Conservation (phyloP, 2,329 filamentous ascomycete genomes). For the Penicillium sp. region DNA sequence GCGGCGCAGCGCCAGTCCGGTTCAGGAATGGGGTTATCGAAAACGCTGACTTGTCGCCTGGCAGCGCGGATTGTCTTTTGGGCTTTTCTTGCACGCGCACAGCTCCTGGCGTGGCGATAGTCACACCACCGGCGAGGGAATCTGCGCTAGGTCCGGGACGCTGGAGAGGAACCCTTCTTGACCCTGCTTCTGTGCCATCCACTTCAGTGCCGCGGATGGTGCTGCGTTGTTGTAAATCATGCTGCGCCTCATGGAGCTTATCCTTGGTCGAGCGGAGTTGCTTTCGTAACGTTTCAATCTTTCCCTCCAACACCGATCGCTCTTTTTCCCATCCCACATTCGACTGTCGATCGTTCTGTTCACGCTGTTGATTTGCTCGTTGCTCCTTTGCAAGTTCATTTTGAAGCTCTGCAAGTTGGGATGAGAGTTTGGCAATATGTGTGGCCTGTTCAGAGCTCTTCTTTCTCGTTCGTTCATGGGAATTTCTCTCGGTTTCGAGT, state of each 20-base stretch:
- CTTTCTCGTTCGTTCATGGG: slow-evolving; percentile 60
- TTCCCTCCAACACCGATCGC: slow-evolving; percentile 69
- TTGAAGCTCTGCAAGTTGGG: slow-evolving; percentile 53
- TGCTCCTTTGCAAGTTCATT: slow-evolving; percentile 56
- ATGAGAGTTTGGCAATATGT: slow-evolving; percentile 45
- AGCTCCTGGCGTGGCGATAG: slow-evolving; percentile 57
- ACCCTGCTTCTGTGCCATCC: slow-evolving; percentile 38
- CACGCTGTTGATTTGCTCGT: slow-evolving; percentile 51
- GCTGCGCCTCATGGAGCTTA: slow-evolving; percentile 69
- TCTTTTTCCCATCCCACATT: slow-evolving; percentile 64
- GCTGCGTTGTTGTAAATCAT: slow-evolving; percentile 51
- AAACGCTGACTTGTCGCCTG: slow-evolving; percentile 88
- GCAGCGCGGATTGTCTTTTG: slow-evolving; percentile 59
- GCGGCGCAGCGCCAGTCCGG: slow-evolving; percentile 65
- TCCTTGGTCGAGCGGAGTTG: slow-evolving; percentile 73
- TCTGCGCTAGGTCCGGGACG: slow-evolving; percentile 28
- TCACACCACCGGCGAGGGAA: slow-evolving; percentile 51
- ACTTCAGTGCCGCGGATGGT: slow-evolving; percentile 35
- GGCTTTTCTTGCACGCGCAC: slow-evolving; percentile 58
- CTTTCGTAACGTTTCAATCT: slow-evolving; percentile 68
- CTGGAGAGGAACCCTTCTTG: slow-evolving; percentile 47
- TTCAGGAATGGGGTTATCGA: slow-evolving; percentile 94
- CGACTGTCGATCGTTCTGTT: slow-evolving; percentile 59
- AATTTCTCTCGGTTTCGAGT: slow-evolving; percentile 78
- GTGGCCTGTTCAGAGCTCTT: slow-evolving; percentile 42